Conservation (phyloP, 331 rosid species). For the Prunus yedoensis region DNA sequence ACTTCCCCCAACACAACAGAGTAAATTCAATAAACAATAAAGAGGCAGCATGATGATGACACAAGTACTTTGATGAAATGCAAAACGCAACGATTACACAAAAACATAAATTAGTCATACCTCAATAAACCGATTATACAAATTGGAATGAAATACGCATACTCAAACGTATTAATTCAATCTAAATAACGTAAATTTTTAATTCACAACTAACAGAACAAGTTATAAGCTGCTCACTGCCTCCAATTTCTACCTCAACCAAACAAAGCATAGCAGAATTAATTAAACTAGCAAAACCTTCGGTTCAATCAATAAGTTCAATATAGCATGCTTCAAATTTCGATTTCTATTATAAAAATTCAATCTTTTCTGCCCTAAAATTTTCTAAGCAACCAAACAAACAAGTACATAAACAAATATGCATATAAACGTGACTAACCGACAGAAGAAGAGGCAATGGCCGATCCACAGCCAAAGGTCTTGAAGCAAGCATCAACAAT, state of each 20-base stretch:
- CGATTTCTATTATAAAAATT: background rate
- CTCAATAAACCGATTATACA: background rate
- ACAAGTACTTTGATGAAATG: background rate
- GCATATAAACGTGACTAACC: conserved; percentile 41
- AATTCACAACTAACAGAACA: background rate
- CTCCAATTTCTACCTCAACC: background rate
- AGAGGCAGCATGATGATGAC: background rate
- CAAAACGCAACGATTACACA: background rate
- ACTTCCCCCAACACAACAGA: background rate
- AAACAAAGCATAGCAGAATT: background rate
- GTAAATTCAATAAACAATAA: too few relatives aligned
- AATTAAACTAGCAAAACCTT: background rate
- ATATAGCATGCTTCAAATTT: background rate
- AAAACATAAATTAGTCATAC: background rate
- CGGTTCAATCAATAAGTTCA: background rate
- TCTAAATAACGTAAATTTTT: background rate
- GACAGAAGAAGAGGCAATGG: conserved; percentile 90
- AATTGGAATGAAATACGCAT: background rate
- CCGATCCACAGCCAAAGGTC: conserved; percentile 98
- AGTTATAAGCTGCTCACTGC: background rate
- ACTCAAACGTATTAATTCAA: background rate
- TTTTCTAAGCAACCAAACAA: background rate
- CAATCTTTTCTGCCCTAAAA: background rate
- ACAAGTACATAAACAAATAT: background rate
- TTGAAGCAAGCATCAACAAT: conserved; percentile 90